Percentiles rank a stretch among this genome's conserved stretches.
Evolutionary conservation across 345 rosid genomes (phyloP).

Genomic region (Ceriops decandra): DNA sequence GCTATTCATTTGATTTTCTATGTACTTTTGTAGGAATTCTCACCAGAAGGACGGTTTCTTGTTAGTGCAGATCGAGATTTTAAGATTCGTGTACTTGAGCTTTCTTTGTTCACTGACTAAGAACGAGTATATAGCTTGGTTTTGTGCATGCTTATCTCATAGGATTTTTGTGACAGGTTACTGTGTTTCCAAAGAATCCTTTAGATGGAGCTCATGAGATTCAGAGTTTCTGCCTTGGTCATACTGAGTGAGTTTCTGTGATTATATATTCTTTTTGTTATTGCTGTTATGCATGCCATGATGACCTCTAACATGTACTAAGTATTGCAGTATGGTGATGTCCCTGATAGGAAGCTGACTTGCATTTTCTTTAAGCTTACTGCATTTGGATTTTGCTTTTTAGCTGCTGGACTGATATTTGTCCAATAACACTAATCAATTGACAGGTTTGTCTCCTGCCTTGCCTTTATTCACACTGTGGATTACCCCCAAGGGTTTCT

Average conservation of each 20-base stretch:
- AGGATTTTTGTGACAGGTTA: slow-evolving; percentile 48
- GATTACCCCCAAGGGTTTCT: slow-evolving; percentile 62
- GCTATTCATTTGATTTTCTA: neutral
- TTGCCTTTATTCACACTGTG: slow-evolving; percentile 51
- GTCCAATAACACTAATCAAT: slow-evolving; percentile 6
- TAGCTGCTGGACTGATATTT: slow-evolving; percentile 1
- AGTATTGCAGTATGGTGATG: neutral
- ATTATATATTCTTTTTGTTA: slow-evolving; percentile 4
- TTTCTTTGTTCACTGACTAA: slow-evolving; percentile 12
- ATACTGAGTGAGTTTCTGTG: slow-evolving; percentile 63
- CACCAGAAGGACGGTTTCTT: slow-evolving; percentile 70
- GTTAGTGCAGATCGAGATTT: slow-evolving; percentile 86
- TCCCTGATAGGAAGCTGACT: neutral
- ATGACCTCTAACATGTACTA: neutral
- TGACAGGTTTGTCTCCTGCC: slow-evolving; percentile 75
- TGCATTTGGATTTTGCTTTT: neutral
- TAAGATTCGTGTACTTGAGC: slow-evolving; percentile 73
- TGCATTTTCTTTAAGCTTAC: too few species aligned
- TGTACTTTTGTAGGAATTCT: slow-evolving; percentile 62
- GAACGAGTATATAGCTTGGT: slow-evolving; percentile 6
- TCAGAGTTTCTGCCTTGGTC: slow-evolving; percentile 94
- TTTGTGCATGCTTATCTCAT: slow-evolving; percentile 2
- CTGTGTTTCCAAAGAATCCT: slow-evolving; percentile 77
- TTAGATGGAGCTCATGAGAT: slow-evolving; percentile 89
- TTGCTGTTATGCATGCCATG: neutral